Evolutionary conservation across 73 alveolate genomes (phyloP), one percentile per base, ranked within the genome.

Genomic region (Paramecium biaurelia): DNA sequence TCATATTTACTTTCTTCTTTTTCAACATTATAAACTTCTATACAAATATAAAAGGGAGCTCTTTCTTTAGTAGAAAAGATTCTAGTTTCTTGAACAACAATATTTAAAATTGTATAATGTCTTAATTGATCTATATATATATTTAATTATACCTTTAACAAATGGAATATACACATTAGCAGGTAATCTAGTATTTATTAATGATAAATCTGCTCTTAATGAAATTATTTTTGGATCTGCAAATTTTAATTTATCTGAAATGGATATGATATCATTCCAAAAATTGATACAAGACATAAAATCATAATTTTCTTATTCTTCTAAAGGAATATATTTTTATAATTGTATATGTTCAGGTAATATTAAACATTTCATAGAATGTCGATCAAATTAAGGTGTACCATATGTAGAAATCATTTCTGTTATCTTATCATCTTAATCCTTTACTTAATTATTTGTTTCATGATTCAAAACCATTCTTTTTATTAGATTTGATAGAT

Each of bases 161-260:
- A 96, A 94, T 11, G 97, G 97, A 26, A 95, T 92, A 79, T 95
- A 95, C 4, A 93, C 94, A n/a, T 82, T 67, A n/a, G 95, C 96
- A 9, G 97, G 97, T 30, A 95, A 92, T 34, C 85, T 20, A 4
- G 43, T 43, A 85, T 95, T 95, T 2, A 96, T 89, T 74, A 76
- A 68, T 5, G 85, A 20, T 15, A 95, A 74, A 26, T 93, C 93
- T 26, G 85, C 79, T 47, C 94, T 57, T 8, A 89, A 45, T 6
- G 94, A 89, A 6, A 89, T 82, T n/a, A 89, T 89, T 89, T 89
- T 42, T 2, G 94, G 94, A 70, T 89, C 94, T 4, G 94, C 85
- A 89, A 89, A 89, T 89, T 89, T 89, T 11, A 89, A 34, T 45
- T 53, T 70, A 5, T 89, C 94, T 37, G 94, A 89, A 4, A 89